Evolutionary conservation across 192 early-diverging fungal genomes (phyloP).

Genomic region (Backusella liffmaniae): DNA sequence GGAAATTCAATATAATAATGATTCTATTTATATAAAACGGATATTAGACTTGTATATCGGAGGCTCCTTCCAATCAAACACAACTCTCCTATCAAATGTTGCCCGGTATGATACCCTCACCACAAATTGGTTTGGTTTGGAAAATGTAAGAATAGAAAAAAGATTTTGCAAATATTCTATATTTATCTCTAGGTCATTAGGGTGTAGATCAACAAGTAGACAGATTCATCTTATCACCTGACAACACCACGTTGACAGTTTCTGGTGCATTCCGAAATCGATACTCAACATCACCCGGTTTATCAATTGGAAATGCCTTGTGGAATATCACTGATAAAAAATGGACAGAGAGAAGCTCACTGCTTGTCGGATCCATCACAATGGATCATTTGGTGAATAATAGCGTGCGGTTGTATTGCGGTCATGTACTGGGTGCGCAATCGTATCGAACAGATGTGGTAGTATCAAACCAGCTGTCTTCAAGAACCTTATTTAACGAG

Average conservation of each 20-base stretch:
- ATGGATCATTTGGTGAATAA: not conserved
- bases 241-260: not conserved
- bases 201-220: slow-evolving; percentile 22
- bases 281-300: not conserved
- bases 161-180: not conserved
- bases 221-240: not conserved
- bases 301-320: slow-evolving; percentile 10
- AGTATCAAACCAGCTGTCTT: not conserved
- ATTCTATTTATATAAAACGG: too few relatives aligned
- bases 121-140: slow-evolving; percentile 6
- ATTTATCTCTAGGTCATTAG: not conserved
- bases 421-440: not conserved
- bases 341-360: slow-evolving; percentile 7
- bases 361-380: not conserved
- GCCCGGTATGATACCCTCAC: slow-evolving; percentile 10
- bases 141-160: not conserved
- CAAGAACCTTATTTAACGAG: not conserved
- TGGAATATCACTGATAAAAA: not conserved
- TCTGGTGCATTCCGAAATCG: not conserved
- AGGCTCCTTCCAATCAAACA: slow-evolving; percentile 12
- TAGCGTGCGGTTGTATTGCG: not conserved
- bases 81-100: not conserved
- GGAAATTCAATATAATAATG: not conserved
- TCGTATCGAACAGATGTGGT: not conserved
- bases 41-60: slow-evolving; percentile 28